Base-by-base conservation (phyloP, 225 moss, liverwort and hornwort genomes). In the Bryoerythrophyllum caledonicum region DNA sequence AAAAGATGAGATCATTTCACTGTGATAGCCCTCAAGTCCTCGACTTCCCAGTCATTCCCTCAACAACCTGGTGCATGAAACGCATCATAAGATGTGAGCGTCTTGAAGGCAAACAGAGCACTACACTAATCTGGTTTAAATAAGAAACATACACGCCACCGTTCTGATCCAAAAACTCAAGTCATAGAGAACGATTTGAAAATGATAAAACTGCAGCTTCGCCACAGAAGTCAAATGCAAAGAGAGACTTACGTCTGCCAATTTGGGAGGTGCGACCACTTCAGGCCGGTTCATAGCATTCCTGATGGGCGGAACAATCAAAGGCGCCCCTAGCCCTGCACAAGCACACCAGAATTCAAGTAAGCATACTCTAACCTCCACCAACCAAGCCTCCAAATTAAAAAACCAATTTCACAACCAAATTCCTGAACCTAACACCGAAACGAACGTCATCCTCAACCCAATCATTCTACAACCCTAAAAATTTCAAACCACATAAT, bases 281-380 rank as follows among this genome's bases (percentile, higher is more conserved):
- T 93, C 88, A 51, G 90, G 77, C 25, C 86, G 82, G 23, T 85
- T 90, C 61, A 93, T 64, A 10, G 88, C 84, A 84, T 93, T 90
- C 79, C 95, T 90, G 58, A 93, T 82, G 20, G 90, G 90, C 65
- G 93, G 95, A 60, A 95, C 92, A 53, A 95, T 87, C 41, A 95
- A 15, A 52, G 95, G 93, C 55, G 84, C 87, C 17, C 81, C 84
- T 35, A 87, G 48, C 74, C 87, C 87, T 87, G 67, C 72, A 68
- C 67, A 78, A 49, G 6, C 48, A 43, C 63, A 71, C 7, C 70
- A 49, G 32, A 37, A 6, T 49, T 58, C 40, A 23, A n/a, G 40
- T 57, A 20, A 69, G 12, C 9, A 60, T 19, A 13, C 38, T 25
- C 81, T 32, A 30, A 60, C 17, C 43, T 75, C 28, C n/a, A 49